These are phyloP conservation scores for Tetrahymena borealis DNA, from an alignment of 73 alveolate genomes.

Conservation along the genomic window DNA sequence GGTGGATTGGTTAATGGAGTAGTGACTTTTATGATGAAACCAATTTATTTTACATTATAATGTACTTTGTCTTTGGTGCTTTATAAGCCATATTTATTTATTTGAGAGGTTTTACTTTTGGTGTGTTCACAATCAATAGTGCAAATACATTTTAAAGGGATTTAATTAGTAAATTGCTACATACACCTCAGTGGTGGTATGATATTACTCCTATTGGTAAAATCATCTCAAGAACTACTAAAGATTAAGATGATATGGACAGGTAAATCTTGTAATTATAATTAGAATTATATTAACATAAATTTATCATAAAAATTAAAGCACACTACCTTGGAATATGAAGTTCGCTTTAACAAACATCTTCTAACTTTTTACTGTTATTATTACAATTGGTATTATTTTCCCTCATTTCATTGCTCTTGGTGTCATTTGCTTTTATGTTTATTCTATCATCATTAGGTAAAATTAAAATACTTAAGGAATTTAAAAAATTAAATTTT, in stretches of 20 bases:
- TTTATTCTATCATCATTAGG: neutral
- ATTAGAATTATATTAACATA: neutral
- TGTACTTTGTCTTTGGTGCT: slow-evolving; percentile 1
- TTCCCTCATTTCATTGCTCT: neutral
- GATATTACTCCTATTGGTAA: slow-evolving; percentile 90
- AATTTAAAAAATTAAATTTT: neutral
- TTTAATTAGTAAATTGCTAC: slow-evolving; percentile 66
- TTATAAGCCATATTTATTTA: slow-evolving; percentile 1
- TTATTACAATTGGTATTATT: neutral
- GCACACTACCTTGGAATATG: neutral
- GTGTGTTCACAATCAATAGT: neutral
- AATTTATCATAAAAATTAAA: neutral
- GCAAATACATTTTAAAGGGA: slow-evolving; percentile 52
- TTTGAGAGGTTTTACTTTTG: neutral
- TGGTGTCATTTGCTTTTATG: neutral
- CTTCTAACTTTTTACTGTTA: neutral
- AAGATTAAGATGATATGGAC: slow-evolving; percentile 54
- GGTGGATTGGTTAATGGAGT: neutral
- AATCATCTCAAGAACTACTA: slow-evolving; percentile 78
- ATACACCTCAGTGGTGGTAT: slow-evolving; percentile 80
- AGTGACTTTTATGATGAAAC: neutral
- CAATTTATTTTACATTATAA: neutral
- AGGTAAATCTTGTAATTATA: neutral
- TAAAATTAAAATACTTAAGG: neutral
- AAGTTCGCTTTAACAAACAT: neutral